Evolutionary conservation across 2,329 filamentous ascomycete genomes (phyloP), one percentile per base, ranked within the genome.

Genomic region (Aspergillus sojae): DNA sequence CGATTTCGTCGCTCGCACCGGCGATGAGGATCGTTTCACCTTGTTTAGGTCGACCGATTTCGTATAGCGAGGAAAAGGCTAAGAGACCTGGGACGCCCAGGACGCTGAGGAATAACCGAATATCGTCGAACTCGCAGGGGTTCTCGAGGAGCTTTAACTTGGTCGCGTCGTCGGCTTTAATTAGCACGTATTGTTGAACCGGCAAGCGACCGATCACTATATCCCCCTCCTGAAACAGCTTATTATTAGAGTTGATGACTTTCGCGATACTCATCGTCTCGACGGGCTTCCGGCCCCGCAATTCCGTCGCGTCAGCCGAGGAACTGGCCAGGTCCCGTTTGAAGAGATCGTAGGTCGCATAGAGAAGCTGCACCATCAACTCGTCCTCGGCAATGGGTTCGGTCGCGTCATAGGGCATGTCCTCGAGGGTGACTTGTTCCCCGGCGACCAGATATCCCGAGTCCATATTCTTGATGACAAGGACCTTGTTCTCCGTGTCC

Each of bases 21-120:
- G 88, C 91, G 69, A 96, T 85, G 77, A 94, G 93, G 73, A 96
- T 92, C 41, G 91, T 94, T 78, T 93, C 89, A 48, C 89, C 90
- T 78, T 89, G 88, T 81, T 91, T 87, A 23, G 91, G 90, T 80
- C 89, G 83, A 4, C 90, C 91, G 61, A 93, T 91, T 67, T 89
- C 88, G 77, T 92, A 91, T 69, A 93, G 86, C 0, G 87, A 90
- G 5, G 86, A 87, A 80, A 90, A 94, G 0, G 91, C 91, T 0
- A 91, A 93, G 68, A 93, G 77, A 53, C 91, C 91, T 4, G 91
- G 89, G 89, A 93, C 92, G 60, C 91, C 91, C 5, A 96, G 83
- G 1, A 90, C 84, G 46, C 92, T 92, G 26, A 94, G 78, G 81
- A 93, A 96, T 71, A 88, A 72, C 53, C 79, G 78, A 57, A 81